Conservation (phyloP, 2,329 filamentous ascomycete genomes). For the Amylocarpus encephaloides region DNA sequence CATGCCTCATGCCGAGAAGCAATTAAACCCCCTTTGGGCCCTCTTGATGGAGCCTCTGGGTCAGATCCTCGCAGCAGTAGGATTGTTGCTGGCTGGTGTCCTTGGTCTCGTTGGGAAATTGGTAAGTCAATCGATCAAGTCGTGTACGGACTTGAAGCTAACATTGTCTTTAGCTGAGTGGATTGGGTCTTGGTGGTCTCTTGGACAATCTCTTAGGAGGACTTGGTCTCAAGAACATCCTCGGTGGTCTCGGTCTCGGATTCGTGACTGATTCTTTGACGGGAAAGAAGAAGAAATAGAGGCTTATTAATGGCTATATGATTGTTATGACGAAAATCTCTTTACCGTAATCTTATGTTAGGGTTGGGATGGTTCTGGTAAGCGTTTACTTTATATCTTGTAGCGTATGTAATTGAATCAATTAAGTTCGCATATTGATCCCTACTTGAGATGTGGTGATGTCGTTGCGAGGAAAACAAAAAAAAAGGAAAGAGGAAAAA, state of each 20-base stretch:
- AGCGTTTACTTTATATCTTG: no score
- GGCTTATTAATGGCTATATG: no score
- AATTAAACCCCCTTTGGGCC: conserved; percentile 84
- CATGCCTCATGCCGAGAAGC: conserved; percentile 93
- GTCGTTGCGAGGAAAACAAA: no score
- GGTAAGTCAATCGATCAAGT: background rate
- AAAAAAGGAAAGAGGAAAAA: no score
- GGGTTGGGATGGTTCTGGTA: no score
- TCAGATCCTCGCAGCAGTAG: conserved; percentile 88
- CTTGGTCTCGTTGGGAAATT: conserved; percentile 77
- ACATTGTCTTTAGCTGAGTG: conserved; percentile 39
- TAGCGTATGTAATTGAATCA: no score
- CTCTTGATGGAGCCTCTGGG: conserved; percentile 74
- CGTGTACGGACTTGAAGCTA: background rate
- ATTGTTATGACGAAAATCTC: no score
- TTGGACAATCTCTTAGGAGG: conserved; percentile 74
- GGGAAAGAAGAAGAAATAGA: conserved; percentile 38
- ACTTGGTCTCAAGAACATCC: conserved; percentile 67
- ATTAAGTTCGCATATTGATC: no score
- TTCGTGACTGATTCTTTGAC: conserved; percentile 36
- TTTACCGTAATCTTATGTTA: no score
- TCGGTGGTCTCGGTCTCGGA: conserved; percentile 65
- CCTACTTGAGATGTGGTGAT: no score
- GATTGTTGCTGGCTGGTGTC: conserved; percentile 74
- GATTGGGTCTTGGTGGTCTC: conserved; percentile 74